These are phyloP conservation scores for Solanum ossicruentum DNA, from an alignment of 257 asterid genomes.

Conservation along the genomic window DNA sequence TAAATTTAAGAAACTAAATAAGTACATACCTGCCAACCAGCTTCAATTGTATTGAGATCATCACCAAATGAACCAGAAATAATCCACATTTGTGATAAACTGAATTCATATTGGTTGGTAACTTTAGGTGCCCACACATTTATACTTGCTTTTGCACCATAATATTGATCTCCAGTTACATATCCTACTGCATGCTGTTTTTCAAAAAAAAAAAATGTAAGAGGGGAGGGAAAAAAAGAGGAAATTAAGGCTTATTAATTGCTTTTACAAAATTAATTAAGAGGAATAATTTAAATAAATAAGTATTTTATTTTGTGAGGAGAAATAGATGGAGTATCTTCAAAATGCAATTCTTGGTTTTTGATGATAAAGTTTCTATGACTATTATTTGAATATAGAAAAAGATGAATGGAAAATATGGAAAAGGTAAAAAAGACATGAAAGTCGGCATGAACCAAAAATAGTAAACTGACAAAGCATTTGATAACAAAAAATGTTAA, in stretches of 20 bases:
- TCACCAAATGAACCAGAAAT: constrained; percentile 84
- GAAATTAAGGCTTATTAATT: not conserved
- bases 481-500: not conserved
- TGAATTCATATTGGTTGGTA: constrained; percentile 57
- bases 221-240: not conserved
- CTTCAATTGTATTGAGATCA: constrained; percentile 95
- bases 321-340: not conserved
- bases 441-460: constrained; percentile 3
- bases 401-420: not conserved
- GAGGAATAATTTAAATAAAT: not conserved
- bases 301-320: not conserved
- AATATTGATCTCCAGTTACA: constrained; percentile 65
- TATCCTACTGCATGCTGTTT: constrained; percentile 93
- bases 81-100: constrained; percentile 85
- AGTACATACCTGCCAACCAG: constrained; percentile 88
- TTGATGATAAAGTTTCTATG: not conserved
- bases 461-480: constrained; percentile 3
- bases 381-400: not conserved
- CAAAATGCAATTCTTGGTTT: not conserved
- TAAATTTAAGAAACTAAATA: not conserved
- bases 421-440: not conserved
- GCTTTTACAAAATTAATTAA: not conserved
- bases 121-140: constrained; percentile 85
- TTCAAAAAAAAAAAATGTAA: not conserved
- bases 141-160: constrained; percentile 86